Evolutionary conservation across 1,284 basidiomycete genomes (phyloP), one percentile per base, ranked within the genome.

Genomic region (Trichosporon ovoides): DNA sequence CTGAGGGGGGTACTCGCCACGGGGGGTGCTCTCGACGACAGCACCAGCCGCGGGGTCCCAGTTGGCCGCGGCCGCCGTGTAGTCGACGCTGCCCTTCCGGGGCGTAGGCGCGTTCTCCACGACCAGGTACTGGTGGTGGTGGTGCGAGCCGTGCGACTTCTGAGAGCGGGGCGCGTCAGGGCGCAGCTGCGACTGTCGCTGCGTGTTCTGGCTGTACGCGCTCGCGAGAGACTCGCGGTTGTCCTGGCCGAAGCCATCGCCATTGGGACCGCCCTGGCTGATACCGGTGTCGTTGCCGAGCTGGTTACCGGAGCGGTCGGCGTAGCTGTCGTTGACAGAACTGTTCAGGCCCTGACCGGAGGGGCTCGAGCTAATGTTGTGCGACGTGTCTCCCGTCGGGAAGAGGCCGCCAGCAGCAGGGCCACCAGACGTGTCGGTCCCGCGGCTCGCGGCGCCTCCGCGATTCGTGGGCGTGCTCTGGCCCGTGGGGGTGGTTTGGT

Each of bases 41-140:
- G 43, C 43, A 14, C 43, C 43, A 22, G 43, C 43, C 9, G 43
- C 43, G 2, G 43, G 43, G 43, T 48, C 43, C 43, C 43, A 48
- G 43, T 48, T 22, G 9, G 43, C 43, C 12, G 43, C 43, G 22
- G 43, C 24, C 22, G 24, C 14, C 22, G 43, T 48, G 43, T 48
- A 48, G 28, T 48, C 43, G 24, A 24, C 22, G 24, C 28, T 31
- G 28, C 28, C 28, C 28, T 31, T 31, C 5, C 43, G 43, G 13
- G 43, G 43, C 22, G 43, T 48, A 16, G 43, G 16, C 14, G 14
- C 22, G 28, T 49, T 24, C 52, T 58, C 56, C 11, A 58, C 52
- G 24, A 58, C 50, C 52, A 53, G 36, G 37, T 37, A 31, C 43
- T 57, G 18, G 54, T 37, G 35, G 20, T 55, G 22, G 24, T 34